Evolutionary conservation across 805 yeast species (phyloP).

Genomic region (Nakazawaea ishiwadae): DNA sequence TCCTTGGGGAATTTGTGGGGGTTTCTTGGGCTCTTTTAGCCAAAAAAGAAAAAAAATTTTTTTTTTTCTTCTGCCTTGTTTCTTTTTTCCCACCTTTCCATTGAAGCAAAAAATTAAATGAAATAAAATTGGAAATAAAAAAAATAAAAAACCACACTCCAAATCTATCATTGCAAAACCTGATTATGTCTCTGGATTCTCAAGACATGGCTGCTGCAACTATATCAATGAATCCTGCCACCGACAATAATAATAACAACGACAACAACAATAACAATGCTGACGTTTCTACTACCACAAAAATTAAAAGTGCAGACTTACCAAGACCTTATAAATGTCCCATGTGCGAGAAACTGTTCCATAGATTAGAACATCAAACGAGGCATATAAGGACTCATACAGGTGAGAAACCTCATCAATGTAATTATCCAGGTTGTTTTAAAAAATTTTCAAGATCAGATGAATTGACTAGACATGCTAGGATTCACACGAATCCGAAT

Average conservation of each 20-base stretch:
- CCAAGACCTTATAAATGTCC: conserved; percentile 80
- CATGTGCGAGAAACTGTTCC: conserved; percentile 80
- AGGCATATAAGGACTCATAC: conserved; percentile 91
- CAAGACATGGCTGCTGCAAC: too few relatives aligned
- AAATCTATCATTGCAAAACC: too few relatives aligned
- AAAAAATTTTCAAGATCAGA: conserved; percentile 79
- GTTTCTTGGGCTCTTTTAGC: too few relatives aligned
- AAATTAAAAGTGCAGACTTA: conserved; percentile 16
- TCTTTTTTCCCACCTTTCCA: too few relatives aligned
- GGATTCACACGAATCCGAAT: conserved; percentile 68
- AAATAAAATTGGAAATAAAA: too few relatives aligned
- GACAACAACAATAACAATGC: neutral
- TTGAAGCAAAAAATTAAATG: too few relatives aligned
- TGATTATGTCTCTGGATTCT: too few relatives aligned
- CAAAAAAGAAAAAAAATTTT: too few relatives aligned
- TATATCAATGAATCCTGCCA: neutral
- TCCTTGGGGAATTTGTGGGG: too few relatives aligned
- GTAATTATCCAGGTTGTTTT: conserved; percentile 79
- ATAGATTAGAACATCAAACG: conserved; percentile 85
- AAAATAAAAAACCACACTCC: too few relatives aligned
- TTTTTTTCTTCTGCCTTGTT: too few relatives aligned
- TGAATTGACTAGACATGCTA: conserved; percentile 79
- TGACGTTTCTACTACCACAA: neutral
- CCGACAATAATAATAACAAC: conserved; percentile 1
- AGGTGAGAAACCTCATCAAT: conserved; percentile 87